Conservation (phyloP, 73 alveolate genomes). For the Paramecium biaurelia region DNA sequence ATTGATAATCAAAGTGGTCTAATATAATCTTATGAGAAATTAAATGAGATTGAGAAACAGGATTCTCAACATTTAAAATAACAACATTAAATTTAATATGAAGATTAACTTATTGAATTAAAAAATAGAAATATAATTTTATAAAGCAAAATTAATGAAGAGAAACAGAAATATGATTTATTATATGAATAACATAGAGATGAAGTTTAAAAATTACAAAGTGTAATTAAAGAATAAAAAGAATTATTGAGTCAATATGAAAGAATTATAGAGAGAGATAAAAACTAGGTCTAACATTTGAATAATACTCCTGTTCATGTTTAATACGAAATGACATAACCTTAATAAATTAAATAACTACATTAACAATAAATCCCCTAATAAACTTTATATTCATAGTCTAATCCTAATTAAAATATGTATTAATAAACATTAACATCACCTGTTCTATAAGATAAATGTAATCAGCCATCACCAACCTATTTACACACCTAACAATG, state of each 20-base stretch:
- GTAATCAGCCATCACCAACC: not conserved
- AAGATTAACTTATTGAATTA: constrained; percentile 3
- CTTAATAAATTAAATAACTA: not conserved
- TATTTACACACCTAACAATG: not conserved
- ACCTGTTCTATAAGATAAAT: not conserved
- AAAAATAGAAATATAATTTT: not conserved
- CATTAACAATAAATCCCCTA: not conserved
- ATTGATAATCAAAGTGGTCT: not conserved
- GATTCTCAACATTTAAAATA: not conserved
- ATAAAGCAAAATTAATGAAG: not conserved
- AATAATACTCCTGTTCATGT: not conserved
- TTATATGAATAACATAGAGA: not conserved
- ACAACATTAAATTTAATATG: not conserved
- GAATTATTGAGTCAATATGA: constrained; percentile 7
- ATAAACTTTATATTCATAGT: not conserved
- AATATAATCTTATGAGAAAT: constrained; percentile 17
- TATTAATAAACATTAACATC: not conserved
- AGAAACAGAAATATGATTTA: not conserved
- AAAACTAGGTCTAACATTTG: not conserved
- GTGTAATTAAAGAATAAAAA: constrained; percentile 1
- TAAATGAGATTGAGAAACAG: constrained; percentile 4
- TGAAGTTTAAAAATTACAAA: not conserved
- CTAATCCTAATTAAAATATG: not conserved
- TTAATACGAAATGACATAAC: not conserved
- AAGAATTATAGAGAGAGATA: constrained; percentile 34